Percentiles rank a stretch among this genome's conserved stretches.
phyloP scores from a whole-genome alignment of 257 asterid species.

The Anisodus tanguticus region DNA sequence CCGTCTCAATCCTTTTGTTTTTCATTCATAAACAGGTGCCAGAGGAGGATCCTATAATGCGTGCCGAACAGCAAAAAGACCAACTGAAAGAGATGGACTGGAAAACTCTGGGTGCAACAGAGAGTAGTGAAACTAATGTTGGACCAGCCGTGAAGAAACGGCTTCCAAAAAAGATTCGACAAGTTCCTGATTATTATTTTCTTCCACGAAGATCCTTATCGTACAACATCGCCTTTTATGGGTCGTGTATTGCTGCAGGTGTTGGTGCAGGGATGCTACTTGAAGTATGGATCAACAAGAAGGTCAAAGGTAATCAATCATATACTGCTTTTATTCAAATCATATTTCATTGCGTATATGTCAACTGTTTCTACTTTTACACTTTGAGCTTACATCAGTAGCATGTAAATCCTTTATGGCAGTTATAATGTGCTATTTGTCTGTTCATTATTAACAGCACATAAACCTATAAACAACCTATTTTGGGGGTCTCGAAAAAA shows the following conservation, averaged over 20 bases:
- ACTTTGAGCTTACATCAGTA: background rate
- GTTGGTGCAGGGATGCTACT: conserved; percentile 84
- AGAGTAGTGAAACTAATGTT: conserved; percentile 40
- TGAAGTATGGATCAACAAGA: conserved; percentile 65
- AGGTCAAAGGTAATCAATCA: conserved; percentile 61
- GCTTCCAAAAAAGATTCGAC: conserved; percentile 59
- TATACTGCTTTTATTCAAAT: background rate
- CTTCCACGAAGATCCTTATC: conserved; percentile 71
- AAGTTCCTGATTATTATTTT: conserved; percentile 80
- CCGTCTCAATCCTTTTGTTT: background rate
- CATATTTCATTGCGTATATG: background rate
- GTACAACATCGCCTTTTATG: conserved; percentile 53
- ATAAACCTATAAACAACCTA: background rate
- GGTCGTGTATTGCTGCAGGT: conserved; percentile 80
- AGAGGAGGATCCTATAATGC: conserved; percentile 39
- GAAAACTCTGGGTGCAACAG: conserved; percentile 59
- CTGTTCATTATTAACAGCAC: background rate
- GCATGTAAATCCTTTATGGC: background rate
- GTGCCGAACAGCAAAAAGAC: conserved; percentile 54
- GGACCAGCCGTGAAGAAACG: conserved; percentile 70
- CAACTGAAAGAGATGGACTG: conserved; percentile 59
- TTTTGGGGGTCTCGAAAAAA: too few relatives aligned
- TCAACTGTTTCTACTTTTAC: background rate
- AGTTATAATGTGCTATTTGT: background rate
- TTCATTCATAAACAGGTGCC: background rate